Evolutionary conservation across 192 early-diverging fungal genomes (phyloP).

Genomic region (Backusella macrospora): DNA sequence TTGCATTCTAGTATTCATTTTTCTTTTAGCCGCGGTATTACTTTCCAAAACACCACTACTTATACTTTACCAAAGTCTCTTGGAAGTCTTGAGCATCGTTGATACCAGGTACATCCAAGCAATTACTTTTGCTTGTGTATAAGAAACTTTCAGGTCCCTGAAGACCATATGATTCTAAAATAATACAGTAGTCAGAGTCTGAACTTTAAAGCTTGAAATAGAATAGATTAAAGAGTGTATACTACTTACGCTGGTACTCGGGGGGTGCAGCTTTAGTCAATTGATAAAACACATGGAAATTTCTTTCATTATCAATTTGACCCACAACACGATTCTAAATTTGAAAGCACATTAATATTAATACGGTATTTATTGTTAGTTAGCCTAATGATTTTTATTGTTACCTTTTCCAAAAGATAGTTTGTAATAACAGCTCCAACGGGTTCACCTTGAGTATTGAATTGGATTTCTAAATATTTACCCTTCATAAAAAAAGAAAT

Average conservation of each 20-base stretch:
- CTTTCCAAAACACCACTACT: neutral
- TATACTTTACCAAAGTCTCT: conserved; percentile 70
- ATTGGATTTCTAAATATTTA: conserved; percentile 99
- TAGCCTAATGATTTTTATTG: neutral
- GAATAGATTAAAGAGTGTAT: neutral
- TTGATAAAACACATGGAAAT: conserved; percentile 98
- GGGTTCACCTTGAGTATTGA: conserved; percentile 89
- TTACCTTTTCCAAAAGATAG: conserved; percentile 94
- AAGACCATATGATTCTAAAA: conserved; percentile 63
- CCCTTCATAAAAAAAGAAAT: conserved; percentile 59
- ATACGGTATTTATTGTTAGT: neutral
- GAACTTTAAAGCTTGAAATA: neutral
- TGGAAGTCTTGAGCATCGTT: conserved; percentile 86
- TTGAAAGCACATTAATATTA: conserved; percentile 6
- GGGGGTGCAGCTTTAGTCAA: conserved; percentile 79
- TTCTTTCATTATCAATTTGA: conserved; percentile 92
- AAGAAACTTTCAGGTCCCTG: conserved; percentile 79
- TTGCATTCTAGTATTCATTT: conserved; percentile 62
- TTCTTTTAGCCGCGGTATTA: neutral
- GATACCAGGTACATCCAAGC: conserved; percentile 89
- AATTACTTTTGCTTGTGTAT: conserved; percentile 73
- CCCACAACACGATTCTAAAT: conserved; percentile 88
- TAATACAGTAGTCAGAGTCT: neutral
- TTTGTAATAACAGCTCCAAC: conserved; percentile 98
- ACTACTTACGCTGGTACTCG: conserved; percentile 62